Base-by-base conservation (phyloP, 73 alveolate species). In the Paraurostyla sp. region DNA sequence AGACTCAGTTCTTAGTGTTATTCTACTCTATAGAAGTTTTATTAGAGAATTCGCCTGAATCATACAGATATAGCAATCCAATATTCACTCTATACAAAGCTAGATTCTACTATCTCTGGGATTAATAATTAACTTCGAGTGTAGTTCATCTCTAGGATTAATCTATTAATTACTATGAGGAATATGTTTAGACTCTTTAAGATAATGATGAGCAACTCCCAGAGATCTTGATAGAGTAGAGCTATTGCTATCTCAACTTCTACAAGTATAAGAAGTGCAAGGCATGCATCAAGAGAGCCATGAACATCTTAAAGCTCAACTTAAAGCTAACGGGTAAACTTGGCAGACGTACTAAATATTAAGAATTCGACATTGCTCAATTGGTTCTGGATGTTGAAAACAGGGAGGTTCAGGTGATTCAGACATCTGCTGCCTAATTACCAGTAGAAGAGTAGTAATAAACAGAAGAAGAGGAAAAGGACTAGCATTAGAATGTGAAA, bases 271-370 rank as follows among this genome's bases (percentile, higher is more conserved):
- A 97, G 42, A 86, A 91, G 60, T 94, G 98, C 59, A 96, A 95
- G 49, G 51, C 78, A 41, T 86, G 94, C 52, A 85, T 97, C 62
- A 93, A 91, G 69, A 85, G 83, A 51, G 98, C 99, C 4, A 92
- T 92, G 89, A 46, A 85, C 43, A 68, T 94, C 32, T 56, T 97
- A 42, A 96, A 93, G 50, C 80, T 98, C 33, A 94, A 96, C 71
- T 81, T 96, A 13, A 94, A 92, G 11, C 90, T 98, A 32, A 97
- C 99, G 30, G 99, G 99, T 15, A 98, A 92, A 94, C 90, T 94
- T 35, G 99, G 99, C 0, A 95, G 90, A 76, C 93, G 98, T 73
- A 98, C 99, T 1, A 98, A 98, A 89, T 98, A 90, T 92, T 94
- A 98, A 88, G 95, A 92, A 35, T 96, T 95, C 57, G 96, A 97